Evolutionary conservation across 108 stramenopile genomes (phyloP).

Genomic region (Epipyxis sp.): DNA sequence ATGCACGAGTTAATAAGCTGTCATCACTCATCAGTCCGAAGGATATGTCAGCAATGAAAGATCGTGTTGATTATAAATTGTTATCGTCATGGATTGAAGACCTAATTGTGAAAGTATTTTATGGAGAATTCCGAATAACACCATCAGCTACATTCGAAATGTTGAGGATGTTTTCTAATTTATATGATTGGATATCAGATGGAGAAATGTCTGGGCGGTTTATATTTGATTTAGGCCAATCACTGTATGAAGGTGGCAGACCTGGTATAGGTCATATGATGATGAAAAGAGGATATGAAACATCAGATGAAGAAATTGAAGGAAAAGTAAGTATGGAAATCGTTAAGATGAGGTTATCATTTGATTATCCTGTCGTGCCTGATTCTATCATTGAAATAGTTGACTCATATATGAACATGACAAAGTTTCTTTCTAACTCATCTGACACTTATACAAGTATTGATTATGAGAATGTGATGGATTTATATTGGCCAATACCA

Average conservation of each 20-base stretch:
- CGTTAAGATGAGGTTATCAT: conserved; percentile 10
- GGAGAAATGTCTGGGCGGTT: conserved; percentile 20
- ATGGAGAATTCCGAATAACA: conserved; percentile 23
- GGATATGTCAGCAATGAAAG: conserved; percentile 6
- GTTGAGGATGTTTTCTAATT: conserved; percentile 7
- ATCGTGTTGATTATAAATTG: not conserved
- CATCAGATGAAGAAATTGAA: not conserved
- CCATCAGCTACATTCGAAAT: conserved; percentile 9
- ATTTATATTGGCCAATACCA: conserved; percentile 23
- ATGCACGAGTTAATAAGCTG: not conserved
- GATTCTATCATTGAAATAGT: not conserved
- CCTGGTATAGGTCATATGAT: not conserved
- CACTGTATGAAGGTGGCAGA: conserved; percentile 25
- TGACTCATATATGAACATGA: conserved; percentile 9
- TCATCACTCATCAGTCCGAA: conserved; percentile 1
- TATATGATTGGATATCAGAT: not conserved
- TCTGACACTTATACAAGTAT: not conserved
- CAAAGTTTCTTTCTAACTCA: not conserved
- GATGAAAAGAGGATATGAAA: conserved; percentile 2
- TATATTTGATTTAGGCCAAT: conserved; percentile 24
- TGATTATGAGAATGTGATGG: conserved; percentile 1
- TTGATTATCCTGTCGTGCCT: conserved; percentile 23
- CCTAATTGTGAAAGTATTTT: not conserved
- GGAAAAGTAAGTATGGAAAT: not conserved
- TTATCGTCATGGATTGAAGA: not conserved